Conservation (phyloP, 192 early-diverging fungal genomes). For the Gonapodya prolifera region DNA sequence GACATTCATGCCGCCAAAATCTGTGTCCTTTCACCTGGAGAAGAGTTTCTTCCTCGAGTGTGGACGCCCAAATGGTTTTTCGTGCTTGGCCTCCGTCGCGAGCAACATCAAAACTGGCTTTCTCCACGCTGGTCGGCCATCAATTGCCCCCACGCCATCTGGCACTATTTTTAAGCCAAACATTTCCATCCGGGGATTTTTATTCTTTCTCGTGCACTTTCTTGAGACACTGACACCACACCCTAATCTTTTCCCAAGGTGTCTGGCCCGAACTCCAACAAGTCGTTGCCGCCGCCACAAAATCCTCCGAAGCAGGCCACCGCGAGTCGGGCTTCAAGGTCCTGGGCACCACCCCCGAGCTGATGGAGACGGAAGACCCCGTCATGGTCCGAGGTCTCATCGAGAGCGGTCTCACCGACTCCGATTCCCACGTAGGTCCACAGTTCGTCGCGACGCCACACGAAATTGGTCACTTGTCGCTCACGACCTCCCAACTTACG, state of each 20-base stretch:
- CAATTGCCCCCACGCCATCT: not conserved
- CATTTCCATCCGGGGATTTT: not conserved
- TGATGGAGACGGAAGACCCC: conserved; percentile 60
- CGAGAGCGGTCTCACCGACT: not conserved
- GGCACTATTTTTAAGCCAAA: not conserved
- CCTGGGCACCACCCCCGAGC: conserved; percentile 65
- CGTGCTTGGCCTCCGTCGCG: not conserved
- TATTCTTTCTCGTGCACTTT: not conserved
- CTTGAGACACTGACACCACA: not conserved
- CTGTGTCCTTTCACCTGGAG: too few relatives aligned
- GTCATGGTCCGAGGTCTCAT: conserved; percentile 3
- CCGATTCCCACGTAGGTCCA: not conserved
- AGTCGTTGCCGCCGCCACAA: conserved; percentile 68
- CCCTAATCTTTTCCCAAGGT: conserved; percentile 20
- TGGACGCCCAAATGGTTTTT: not conserved
- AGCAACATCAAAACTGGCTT: not conserved
- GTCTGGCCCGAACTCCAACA: conserved; percentile 73
- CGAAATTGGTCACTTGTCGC: not conserved
- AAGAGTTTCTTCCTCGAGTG: not conserved
- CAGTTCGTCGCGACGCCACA: too few relatives aligned
- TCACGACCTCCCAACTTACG: not conserved
- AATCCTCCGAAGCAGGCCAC: conserved; percentile 58
- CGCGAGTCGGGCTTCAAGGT: conserved; percentile 85
- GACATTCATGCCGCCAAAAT: not conserved
- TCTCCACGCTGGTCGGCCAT: not conserved